Evolutionary conservation across 768 basidiomycete species (phyloP).

Genomic region (Leccinum barrowsii): DNA sequence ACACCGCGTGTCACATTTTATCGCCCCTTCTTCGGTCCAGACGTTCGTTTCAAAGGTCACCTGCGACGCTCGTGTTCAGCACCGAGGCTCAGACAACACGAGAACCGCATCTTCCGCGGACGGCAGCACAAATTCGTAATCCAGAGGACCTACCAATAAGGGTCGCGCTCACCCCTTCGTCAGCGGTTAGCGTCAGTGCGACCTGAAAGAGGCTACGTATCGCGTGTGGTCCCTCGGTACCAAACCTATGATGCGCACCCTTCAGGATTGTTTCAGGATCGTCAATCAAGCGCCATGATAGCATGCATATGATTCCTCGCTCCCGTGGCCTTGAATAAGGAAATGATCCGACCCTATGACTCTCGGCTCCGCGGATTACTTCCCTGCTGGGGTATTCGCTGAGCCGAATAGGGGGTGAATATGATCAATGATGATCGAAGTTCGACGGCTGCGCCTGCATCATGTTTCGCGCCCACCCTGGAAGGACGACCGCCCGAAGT

Average conservation of each 20-base stretch:
- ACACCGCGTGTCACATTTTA: neutral
- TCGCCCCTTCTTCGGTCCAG: neutral
- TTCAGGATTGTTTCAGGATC: neutral
- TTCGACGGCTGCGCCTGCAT: neutral
- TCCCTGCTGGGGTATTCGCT: neutral
- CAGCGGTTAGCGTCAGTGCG: neutral
- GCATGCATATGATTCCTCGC: neutral
- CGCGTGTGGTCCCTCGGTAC: neutral
- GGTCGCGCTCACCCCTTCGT: neutral
- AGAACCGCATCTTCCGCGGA: neutral
- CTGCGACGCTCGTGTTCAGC: neutral
- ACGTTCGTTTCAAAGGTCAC: neutral
- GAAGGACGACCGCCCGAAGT: neutral
- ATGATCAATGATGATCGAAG: neutral
- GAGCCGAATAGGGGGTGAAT: neutral
- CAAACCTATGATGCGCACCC: neutral
- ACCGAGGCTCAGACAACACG: neutral
- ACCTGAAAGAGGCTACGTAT: neutral
- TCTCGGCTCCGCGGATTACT: neutral
- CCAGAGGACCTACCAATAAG: neutral
- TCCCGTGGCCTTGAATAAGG: neutral
- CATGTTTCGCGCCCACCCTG: neutral
- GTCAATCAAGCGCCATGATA: neutral
- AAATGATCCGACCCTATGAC: neutral
- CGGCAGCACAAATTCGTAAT: neutral